Evolutionary conservation across 106 monocot genomes (phyloP), one percentile per base, ranked within the genome.

Genomic region (Dioscorea zingiberensis): DNA sequence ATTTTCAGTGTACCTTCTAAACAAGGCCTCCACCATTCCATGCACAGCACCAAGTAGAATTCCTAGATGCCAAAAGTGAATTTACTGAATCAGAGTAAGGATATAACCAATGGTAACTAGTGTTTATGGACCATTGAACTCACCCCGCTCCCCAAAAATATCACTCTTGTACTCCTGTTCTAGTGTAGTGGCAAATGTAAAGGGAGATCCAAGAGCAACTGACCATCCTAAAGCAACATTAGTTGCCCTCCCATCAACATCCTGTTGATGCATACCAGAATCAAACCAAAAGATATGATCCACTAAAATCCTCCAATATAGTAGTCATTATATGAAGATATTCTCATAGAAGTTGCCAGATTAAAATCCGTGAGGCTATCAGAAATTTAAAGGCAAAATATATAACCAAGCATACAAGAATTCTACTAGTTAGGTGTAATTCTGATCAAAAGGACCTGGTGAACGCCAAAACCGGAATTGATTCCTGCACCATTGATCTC

Each of bases 151-250:
- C 32, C 95, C 95, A 77, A 97, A 97, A 65, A 97, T 97, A 73
- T 97, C 95, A 48, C 95, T 92, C 78, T 83, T 91, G 65, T 97
- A 97, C 49, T 97, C 95, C 74, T 86, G 85, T 70, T 97, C 91
- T 47, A 97, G 69, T 10, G 91, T 97, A 58, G 95, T 97, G 32
- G 88, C 91, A 73, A 97, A 97, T 51, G 95, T 88, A 56, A 92
- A 97, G 17, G 95, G 91, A 57, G 95, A 97, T 38, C 91, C 95
- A 44, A 91, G 70, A 56, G 85, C 85, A 79, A 93, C 74, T 3
- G 93, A 93, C 93, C 93, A 93, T 15, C 88, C 93, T 18, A 93
- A 69, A 81, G 93, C 88, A 68, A 93, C 85, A 70, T 93, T 76
- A 54, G 91, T 88, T 29, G 95, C 95, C 46, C 83, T 80, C 45